These are phyloP conservation scores for Linum usitatissimum DNA, from an alignment of 345 rosid genomes.

Conservation along the genomic window DNA sequence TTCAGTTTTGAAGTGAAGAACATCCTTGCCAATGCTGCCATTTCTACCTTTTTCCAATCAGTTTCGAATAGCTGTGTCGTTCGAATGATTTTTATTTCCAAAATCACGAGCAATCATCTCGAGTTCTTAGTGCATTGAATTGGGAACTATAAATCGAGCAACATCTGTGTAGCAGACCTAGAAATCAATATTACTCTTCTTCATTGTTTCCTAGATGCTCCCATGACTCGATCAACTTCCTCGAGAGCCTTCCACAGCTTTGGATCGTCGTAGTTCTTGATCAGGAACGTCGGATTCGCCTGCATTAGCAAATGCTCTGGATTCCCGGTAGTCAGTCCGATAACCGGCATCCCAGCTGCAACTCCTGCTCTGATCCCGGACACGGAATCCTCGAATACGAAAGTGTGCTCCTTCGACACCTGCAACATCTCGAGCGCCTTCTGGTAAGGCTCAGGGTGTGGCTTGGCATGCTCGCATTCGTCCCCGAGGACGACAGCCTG, in stretches of 20 bases:
- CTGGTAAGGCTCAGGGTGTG: conserved; percentile 33
- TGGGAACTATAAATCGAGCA: too few species aligned
- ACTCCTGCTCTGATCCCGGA: conserved; percentile 36
- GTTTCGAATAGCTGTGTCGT: too few species aligned
- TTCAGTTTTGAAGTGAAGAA: too few species aligned
- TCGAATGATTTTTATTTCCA: too few species aligned
- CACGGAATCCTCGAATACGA: conserved; percentile 36
- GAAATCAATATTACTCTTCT: too few species aligned
- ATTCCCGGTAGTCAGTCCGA: conserved; percentile 27
- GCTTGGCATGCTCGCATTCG: conserved; percentile 34
- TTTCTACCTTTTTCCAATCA: too few species aligned
- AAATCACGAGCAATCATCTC: too few species aligned
- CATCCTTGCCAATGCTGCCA: too few species aligned
- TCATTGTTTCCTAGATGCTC: background rate
- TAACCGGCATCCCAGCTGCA: conserved; percentile 35
- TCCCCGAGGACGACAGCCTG: conserved; percentile 19
- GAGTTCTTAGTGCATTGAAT: too few species aligned
- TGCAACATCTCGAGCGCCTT: conserved; percentile 25
- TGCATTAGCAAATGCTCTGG: conserved; percentile 17
- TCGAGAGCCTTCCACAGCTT: conserved; percentile 25
- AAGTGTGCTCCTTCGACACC: conserved; percentile 28
- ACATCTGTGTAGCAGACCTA: too few species aligned
- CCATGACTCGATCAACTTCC: conserved; percentile 12
- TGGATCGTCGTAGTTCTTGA: conserved; percentile 23
- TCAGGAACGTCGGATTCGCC: conserved; percentile 24